A percentile compares a stretch with the other conserved stretches of the same genome.
These are phyloP conservation scores for Cardamine resedifolia DNA, from an alignment of 345 rosid species.

Conservation along the genomic window DNA sequence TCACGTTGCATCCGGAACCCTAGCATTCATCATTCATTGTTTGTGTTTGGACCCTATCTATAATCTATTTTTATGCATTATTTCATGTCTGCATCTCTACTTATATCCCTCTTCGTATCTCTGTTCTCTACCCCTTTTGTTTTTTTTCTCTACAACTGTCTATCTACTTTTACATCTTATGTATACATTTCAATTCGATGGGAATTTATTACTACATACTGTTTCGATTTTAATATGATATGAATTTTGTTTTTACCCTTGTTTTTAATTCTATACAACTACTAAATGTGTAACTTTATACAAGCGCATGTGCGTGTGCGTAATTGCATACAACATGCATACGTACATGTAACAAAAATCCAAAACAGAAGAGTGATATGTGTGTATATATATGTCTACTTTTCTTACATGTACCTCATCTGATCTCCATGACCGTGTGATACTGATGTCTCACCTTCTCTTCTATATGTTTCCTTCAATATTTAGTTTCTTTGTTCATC, in stretches of 20 bases:
- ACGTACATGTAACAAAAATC: slow-evolving; percentile 21
- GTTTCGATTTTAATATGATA: not conserved
- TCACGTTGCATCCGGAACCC: slow-evolving; percentile 52
- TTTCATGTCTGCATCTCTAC: slow-evolving; percentile 27
- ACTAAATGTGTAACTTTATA: slow-evolving; percentile 11
- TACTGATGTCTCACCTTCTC: slow-evolving; percentile 34
- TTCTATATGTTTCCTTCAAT: slow-evolving; percentile 15
- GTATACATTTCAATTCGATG: not conserved
- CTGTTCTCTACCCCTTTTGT: slow-evolving; percentile 30
- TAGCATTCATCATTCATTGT: slow-evolving; percentile 43
- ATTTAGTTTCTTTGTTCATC: not conserved
- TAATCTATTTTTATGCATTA: slow-evolving; percentile 14
- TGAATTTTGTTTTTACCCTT: not conserved
- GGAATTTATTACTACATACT: not conserved
- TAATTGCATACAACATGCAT: slow-evolving; percentile 32
- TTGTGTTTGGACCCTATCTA: slow-evolving; percentile 36
- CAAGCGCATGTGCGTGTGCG: slow-evolving; percentile 25
- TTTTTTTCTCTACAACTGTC: slow-evolving; percentile 20
- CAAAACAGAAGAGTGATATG: slow-evolving; percentile 22
- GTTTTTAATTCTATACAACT: not conserved
- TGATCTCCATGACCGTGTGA: slow-evolving; percentile 35
- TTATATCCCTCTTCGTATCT: slow-evolving; percentile 27
- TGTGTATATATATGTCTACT: not conserved
- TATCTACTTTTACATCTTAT: not conserved
- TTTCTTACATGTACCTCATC: slow-evolving; percentile 17